phyloP scores from a whole-genome alignment of 2,329 filamentous ascomycete species.

The Onygena corvina region DNA sequence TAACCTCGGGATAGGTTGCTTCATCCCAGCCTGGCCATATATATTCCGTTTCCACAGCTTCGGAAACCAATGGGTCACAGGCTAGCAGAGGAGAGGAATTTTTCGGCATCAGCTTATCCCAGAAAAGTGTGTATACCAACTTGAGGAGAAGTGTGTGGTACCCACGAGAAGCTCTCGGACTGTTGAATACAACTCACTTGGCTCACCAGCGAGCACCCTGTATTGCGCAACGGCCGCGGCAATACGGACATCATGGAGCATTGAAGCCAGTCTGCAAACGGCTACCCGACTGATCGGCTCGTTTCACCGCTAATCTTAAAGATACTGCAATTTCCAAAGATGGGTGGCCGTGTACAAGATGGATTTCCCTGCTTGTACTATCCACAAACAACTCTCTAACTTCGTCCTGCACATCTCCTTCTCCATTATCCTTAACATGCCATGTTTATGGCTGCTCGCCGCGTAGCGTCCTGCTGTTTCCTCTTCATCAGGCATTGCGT shows the following conservation, averaged over 20 bases:
- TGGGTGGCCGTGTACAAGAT: slow-evolving; percentile 22
- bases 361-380: neutral
- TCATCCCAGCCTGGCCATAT: too few species aligned
- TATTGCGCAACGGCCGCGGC: slow-evolving; percentile 36
- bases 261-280: slow-evolving; percentile 36
- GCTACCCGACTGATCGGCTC: slow-evolving; percentile 3
- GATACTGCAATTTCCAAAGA: slow-evolving; percentile 21
- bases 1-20: too few species aligned
- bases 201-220: slow-evolving; percentile 24
- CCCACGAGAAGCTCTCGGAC: slow-evolving; percentile 39
- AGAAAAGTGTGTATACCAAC: too few species aligned
- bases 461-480: neutral
- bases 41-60: too few species aligned
- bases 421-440: neutral
- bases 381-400: neutral
- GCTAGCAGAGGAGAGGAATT: too few species aligned
- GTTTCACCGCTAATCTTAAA: slow-evolving; percentile 17
- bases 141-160: too few species aligned
- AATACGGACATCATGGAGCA: slow-evolving; percentile 40
- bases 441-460: neutral
- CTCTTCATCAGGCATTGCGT: neutral
- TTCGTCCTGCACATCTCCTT: neutral
- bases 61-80: too few species aligned
- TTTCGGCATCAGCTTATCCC: too few species aligned
- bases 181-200: slow-evolving; percentile 36